Percentiles rank a stretch among this genome's conserved stretches.
These are phyloP conservation scores for Pisolithus orientalis DNA, from an alignment of 768 basidiomycete species.

Conservation along the genomic window DNA sequence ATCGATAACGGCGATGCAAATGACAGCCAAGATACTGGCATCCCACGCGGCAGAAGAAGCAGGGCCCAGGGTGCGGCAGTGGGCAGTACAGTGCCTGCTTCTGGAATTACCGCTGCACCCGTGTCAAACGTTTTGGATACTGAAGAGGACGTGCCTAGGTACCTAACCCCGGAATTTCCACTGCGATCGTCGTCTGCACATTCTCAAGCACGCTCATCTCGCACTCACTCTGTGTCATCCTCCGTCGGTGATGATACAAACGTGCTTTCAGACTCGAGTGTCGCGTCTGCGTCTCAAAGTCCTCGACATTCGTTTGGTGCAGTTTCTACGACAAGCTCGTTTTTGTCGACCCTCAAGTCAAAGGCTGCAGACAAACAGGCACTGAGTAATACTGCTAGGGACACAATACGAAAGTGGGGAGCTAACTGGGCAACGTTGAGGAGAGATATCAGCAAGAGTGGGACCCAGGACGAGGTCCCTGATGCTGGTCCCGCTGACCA, in stretches of 20 bases:
- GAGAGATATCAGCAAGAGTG: conserved; percentile 38
- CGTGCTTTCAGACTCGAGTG: conserved; percentile 28
- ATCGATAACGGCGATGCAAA: conserved; percentile 13
- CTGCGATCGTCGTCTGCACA: conserved; percentile 42
- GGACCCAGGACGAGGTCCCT: conserved; percentile 33
- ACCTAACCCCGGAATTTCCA: conserved; percentile 10
- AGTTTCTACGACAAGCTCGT: conserved; percentile 36
- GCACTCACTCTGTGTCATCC: conserved; percentile 32
- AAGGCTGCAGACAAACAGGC: conserved; percentile 81
- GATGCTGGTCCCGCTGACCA: conserved; percentile 37
- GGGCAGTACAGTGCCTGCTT: conserved; percentile 22
- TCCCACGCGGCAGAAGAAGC: conserved; percentile 13
- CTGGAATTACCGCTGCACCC: conserved; percentile 6
- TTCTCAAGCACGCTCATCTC: conserved; percentile 32
- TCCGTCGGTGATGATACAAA: conserved; percentile 23
- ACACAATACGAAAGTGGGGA: conserved; percentile 90
- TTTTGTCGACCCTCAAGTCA: conserved; percentile 75
- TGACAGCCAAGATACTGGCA: conserved; percentile 19
- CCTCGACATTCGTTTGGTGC: conserved; percentile 38
- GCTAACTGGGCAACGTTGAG: conserved; percentile 68
- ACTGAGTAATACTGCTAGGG: conserved; percentile 77
- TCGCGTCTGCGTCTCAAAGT: conserved; percentile 20
- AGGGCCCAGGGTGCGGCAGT: conserved; percentile 23
- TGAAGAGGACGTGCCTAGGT: conserved; percentile 13
- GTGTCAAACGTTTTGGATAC: conserved; percentile 11